Base-by-base conservation (phyloP, 2,329 filamentous ascomycete genomes). In the Cytospora piceicola region DNA sequence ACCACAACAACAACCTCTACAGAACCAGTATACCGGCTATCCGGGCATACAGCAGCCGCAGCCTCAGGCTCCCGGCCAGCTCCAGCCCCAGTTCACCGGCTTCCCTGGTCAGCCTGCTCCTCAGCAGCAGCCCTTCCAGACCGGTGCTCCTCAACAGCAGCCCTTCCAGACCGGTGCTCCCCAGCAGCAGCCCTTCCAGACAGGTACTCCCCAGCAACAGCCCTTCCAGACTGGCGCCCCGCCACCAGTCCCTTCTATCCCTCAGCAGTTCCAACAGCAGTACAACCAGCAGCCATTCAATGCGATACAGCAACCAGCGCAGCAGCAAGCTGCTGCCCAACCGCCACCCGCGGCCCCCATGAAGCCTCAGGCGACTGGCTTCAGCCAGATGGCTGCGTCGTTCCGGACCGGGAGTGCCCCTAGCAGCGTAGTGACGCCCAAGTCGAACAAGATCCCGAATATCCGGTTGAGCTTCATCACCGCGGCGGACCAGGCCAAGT, bases 391-490 rank as follows among this genome's bases (percentile, higher is more conserved):
- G 86, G 85, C 88, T 12, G 86, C 87, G 42, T 89, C 87, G 9
- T 90, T 90, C 75, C 86, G 87, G 69, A 82, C 83, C 0, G 79
- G 80, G 6, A 79, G 80, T 30, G 77, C 79, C 69, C 79, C 80
- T 30, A 78, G 80, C 68, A 75, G 81, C 67, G 76, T 81, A 9
- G 77, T 81, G 65, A 88, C 87, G 72, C 77, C 82, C 11, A 64
- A 64, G 53, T 79, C 84, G 15, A 89, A 86, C 71, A 95, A 91
- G 80, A 97, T 99, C 64, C 95, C 95, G 32, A 98, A 91, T 75
- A 96, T 98, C 70, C 87, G 95, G 58, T 81, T 99, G 68, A 97
- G 94, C 3, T 99, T 99, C 77, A 97, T 99, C 74, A 97, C 94
- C 3, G 94, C 92, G 30, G 88, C 90, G 73, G 95, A 99, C 75